Conservation (phyloP, 129 eudicot species). For the Flaveria linearis region DNA sequence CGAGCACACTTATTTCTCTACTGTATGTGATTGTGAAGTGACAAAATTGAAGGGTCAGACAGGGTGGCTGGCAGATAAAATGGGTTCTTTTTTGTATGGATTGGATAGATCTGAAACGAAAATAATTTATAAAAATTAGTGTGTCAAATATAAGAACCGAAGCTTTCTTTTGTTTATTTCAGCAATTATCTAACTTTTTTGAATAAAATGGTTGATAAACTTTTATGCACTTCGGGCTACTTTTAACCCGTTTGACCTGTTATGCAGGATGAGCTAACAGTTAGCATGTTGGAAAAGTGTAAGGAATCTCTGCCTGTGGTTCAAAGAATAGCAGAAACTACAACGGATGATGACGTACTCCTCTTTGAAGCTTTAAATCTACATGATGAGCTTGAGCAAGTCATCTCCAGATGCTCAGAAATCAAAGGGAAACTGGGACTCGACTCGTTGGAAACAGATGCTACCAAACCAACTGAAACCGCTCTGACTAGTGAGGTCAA, state of each 20-base stretch:
- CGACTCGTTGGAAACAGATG: conserved; percentile 1
- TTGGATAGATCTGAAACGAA: not conserved
- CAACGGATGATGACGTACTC: conserved; percentile 72
- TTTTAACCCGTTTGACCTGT: not conserved
- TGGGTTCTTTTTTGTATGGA: not conserved
- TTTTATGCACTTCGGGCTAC: not conserved
- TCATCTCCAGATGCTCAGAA: conserved; percentile 64
- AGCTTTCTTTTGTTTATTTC: not conserved
- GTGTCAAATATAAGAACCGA: not conserved
- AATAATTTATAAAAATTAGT: not conserved
- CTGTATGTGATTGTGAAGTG: too few species aligned
- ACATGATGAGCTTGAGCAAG: conserved; percentile 75
- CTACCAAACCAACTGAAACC: not conserved
- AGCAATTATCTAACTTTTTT: not conserved
- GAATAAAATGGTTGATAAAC: not conserved
- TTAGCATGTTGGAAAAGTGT: conserved; percentile 85
- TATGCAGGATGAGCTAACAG: conserved; percentile 77
- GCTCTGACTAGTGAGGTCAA: conserved; percentile 8
- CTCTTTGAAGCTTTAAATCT: conserved; percentile 89
- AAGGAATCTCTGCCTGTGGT: conserved; percentile 69
- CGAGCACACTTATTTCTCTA: not conserved
- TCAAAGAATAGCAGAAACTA: conserved; percentile 76
- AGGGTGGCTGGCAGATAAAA: not conserved
- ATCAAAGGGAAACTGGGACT: conserved; percentile 43
- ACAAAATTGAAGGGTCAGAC: not conserved